Evolutionary conservation across 179 eudicot genomes (phyloP).

Genomic region (Spinacia oleracea): DNA sequence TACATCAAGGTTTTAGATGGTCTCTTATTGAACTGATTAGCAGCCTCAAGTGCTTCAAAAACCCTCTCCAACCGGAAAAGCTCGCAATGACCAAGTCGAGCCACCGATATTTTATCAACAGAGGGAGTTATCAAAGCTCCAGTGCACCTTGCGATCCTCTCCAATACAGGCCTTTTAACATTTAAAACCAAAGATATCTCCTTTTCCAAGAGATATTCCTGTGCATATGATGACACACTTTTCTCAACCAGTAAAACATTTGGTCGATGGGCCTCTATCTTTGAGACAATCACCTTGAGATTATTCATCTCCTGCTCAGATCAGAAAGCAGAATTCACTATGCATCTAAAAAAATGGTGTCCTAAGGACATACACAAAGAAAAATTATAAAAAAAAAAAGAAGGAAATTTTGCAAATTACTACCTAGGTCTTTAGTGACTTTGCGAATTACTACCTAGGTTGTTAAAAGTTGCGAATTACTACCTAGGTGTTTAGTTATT

Average conservation of each 20-base stretch:
- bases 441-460: too few relatives aligned
- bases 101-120: conserved; percentile 51
- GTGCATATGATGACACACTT: conserved; percentile 95
- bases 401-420: too few relatives aligned
- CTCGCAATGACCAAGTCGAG: conserved; percentile 88
- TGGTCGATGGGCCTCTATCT: conserved; percentile 86
- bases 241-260: conserved; percentile 94
- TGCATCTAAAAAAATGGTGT: neutral
- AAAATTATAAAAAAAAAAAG: neutral
- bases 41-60: conserved; percentile 62
- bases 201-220: conserved; percentile 79
- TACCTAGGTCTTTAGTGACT: too few relatives aligned
- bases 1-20: conserved; percentile 90
- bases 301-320: conserved; percentile 79
- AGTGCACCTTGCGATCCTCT: conserved; percentile 83
- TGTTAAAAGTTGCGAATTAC: too few relatives aligned
- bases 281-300: conserved; percentile 81
- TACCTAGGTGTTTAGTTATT: too few relatives aligned
- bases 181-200: conserved; percentile 95
- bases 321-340: conserved; percentile 23
- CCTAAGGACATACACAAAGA: neutral
- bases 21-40: conserved; percentile 57
- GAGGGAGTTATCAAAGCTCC: conserved; percentile 87
- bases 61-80: conserved; percentile 79
- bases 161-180: conserved; percentile 84